Conservation (phyloP, 768 basidiomycete genomes). For the Boletus rufocinnamomeus region DNA sequence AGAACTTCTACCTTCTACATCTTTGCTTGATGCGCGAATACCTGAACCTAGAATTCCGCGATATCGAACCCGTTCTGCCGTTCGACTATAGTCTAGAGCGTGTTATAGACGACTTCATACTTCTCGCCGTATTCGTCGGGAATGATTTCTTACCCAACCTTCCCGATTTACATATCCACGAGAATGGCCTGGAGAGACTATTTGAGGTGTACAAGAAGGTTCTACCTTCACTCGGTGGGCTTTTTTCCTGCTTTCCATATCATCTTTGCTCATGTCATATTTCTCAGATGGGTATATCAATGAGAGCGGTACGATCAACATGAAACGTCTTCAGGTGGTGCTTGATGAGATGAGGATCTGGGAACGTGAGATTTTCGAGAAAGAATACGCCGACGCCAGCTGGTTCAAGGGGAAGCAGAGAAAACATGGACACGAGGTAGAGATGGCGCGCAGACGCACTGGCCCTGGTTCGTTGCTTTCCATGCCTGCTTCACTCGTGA, state of each 20-base stretch:
- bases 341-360: constrained; percentile 86
- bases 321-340: constrained; percentile 78
- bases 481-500: neutral
- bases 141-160: constrained; percentile 97
- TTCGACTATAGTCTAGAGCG: constrained; percentile 91
- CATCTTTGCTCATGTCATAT: constrained; percentile 1
- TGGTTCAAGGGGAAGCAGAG: constrained; percentile 95
- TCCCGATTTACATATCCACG: constrained; percentile 96
- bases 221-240: constrained; percentile 69
- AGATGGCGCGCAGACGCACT: constrained; percentile 55
- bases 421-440: constrained; percentile 68
- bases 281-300: constrained; percentile 87
- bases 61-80: constrained; percentile 62
- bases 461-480: constrained; percentile 57
- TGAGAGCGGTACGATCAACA: constrained; percentile 81
- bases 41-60: constrained; percentile 90
- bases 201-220: constrained; percentile 97
- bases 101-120: constrained; percentile 96
- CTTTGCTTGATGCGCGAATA: constrained; percentile 95
- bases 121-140: constrained; percentile 95
- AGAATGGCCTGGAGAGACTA: constrained; percentile 89
- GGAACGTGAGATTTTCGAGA: constrained; percentile 91
- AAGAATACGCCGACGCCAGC: constrained; percentile 84
- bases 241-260: neutral
- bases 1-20: constrained; percentile 94